Evolutionary conservation across 371 early-diverging fungal species (phyloP), one percentile per base, ranked within the genome.

Genomic region (Chytridiales sp.): DNA sequence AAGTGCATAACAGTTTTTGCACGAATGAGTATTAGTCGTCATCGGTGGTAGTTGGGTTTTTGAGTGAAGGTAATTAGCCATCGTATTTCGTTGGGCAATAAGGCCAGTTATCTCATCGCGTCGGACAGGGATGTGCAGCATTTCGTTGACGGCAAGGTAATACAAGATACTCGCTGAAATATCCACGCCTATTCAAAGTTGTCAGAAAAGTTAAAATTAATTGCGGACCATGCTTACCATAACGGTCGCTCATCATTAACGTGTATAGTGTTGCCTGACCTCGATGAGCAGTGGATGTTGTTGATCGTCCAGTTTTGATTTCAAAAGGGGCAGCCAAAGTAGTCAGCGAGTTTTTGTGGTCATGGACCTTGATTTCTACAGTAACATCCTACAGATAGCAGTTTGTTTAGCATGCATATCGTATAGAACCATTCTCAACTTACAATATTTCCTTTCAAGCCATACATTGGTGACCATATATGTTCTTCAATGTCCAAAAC

Each of bases 361-460:
- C 27, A 3, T 62, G 53, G 5, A 42, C 41, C 26, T 39, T 43
- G 13, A 68, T 34, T 35, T 59, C 43, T 1, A 70, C 49, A 32
- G 60, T 67, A 22, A 85, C 87, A 62, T 97, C 97, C n/a, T n/a
- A n/a, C n/a, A n/a, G n/a, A n/a, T n/a, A n/a, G n/a, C n/a, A n/a
- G n/a, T n/a, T n/a, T n/a, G n/a, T n/a, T n/a, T n/a, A n/a, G n/a
- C n/a, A n/a, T n/a, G n/a, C n/a, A n/a, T n/a, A n/a, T n/a, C n/a
- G n/a, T n/a, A n/a, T n/a, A n/a, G n/a, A n/a, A n/a, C n/a, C n/a
- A n/a, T n/a, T n/a, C n/a, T n/a, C n/a, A n/a, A n/a, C n/a, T n/a
- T n/a, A n/a, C n/a, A 6, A 97, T 79, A 68, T 90, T 92, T 19
- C 98, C 98, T 49, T 95, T 96, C 17, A 97, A 62, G 0, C 98